Base-by-base conservation (phyloP, 2,329 filamentous ascomycete genomes). In the Fusarium penzigii region DNA sequence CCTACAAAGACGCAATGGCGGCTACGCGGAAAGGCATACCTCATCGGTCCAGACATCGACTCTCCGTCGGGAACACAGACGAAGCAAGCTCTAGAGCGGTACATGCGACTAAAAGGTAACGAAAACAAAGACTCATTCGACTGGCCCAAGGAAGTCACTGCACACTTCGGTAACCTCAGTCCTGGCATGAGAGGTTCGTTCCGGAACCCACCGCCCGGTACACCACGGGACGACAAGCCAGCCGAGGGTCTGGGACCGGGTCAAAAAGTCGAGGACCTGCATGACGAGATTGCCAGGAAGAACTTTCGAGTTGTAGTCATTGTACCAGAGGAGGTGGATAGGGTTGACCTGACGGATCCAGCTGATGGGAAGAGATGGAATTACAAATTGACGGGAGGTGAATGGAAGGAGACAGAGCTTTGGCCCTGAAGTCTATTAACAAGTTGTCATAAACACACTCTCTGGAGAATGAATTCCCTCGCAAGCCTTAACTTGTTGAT, bases 301-400 rank as follows among this genome's bases (percentile, higher is more conserved):
- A 89, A 95, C 69, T 96, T 96, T 68, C 78, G 91, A 25, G 87
- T 96, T 3, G 85, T 92, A n/a, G 84, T 94, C 41, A 87, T 96
- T 60, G 82, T 86, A 54, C 90, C 91, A 0, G 82, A 89, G 9
- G 84, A 89, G 68, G 86, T 95, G 17, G 92, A 96, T 68, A 78
- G 81, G 63, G 77, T 89, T 14, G 88, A 94, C 68, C 71, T 95
- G 48, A 85, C 81, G 51, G 82, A 90, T 65, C 83, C 86, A 1
- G 79, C 80, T 43, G 81, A 82, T 55, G 78, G 79, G 12, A 76
- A 80, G 57, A 78, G 92, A 63, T 89, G 85, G 77, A 75, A 82
- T 53, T 93, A 92, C 72, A 85, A 78, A 25, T 82, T 84, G 61
- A 76, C 80, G 6, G 73, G 70, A 3, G 9, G 67, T 25, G 71